Percentiles rank a stretch among this genome's conserved stretches.
phyloP scores from a whole-genome alignment of 2,329 filamentous ascomycete species.

The Alternaria panax region DNA sequence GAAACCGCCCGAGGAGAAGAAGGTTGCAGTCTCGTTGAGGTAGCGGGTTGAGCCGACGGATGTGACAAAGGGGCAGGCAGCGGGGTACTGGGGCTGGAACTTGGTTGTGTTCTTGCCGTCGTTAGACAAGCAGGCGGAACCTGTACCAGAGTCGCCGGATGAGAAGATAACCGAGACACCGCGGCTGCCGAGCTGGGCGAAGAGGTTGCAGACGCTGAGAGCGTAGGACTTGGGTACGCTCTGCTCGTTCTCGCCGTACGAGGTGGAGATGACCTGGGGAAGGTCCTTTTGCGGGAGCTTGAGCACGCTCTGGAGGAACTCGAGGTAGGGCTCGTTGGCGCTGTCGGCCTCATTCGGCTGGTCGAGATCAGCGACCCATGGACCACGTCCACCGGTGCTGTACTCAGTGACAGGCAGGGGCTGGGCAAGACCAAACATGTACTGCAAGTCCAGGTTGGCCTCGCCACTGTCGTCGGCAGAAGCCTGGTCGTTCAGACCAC shows the following conservation, averaged over 20 bases:
- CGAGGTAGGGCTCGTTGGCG: constrained; percentile 72
- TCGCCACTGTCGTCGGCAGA: constrained; percentile 52
- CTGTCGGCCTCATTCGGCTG: constrained; percentile 51
- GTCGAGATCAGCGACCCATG: constrained; percentile 59
- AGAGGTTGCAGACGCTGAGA: constrained; percentile 67
- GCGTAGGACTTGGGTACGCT: constrained; percentile 67
- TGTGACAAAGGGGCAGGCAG: constrained; percentile 72
- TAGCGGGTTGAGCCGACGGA: constrained; percentile 67
- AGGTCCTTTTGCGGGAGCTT: constrained; percentile 58
- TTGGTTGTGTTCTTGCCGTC: constrained; percentile 64
- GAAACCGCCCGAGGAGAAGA: constrained; percentile 62
- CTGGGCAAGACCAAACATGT: constrained; percentile 62
- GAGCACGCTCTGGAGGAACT: constrained; percentile 66
- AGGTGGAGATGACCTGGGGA: constrained; percentile 69
- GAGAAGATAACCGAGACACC: constrained; percentile 69
- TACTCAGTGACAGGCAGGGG: constrained; percentile 65
- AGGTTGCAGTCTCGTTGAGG: constrained; percentile 51
- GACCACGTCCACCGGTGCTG: constrained; percentile 65
- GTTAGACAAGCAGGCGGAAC: constrained; percentile 62
- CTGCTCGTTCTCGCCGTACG: constrained; percentile 73
- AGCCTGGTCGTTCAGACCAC: constrained; percentile 33
- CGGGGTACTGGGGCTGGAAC: constrained; percentile 70
- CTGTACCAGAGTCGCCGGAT: constrained; percentile 67
- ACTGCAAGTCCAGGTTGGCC: constrained; percentile 70
- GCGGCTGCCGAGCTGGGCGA: constrained; percentile 69